phyloP scores from a whole-genome alignment of 169 alveolate species.

The Plasmodium reichenowi region DNA sequence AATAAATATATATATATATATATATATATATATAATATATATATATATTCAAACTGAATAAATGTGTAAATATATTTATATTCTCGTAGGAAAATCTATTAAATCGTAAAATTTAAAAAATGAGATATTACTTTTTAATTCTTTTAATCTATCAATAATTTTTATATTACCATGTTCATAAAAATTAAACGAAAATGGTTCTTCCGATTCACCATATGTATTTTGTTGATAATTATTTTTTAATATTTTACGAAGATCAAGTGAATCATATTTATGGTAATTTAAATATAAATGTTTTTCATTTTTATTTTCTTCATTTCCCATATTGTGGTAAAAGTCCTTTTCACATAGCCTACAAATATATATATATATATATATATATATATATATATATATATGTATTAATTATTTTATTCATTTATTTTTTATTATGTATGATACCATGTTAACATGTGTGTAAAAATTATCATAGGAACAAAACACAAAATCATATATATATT shows the following conservation, averaged over 20 bases:
- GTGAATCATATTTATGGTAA: slow-evolving; percentile 60
- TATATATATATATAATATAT: too few species aligned
- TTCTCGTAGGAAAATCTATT: slow-evolving; percentile 55
- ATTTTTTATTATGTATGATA: too few species aligned
- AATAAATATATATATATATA: too few species aligned
- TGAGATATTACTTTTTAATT: slow-evolving; percentile 68
- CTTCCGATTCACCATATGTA: slow-evolving; percentile 52
- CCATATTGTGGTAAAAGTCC: slow-evolving; percentile 29
- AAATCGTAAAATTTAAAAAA: slow-evolving; percentile 73
- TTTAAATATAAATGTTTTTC: slow-evolving; percentile 9
- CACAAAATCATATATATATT: too few species aligned
- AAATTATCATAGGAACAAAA: too few species aligned
- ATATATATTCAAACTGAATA: too few species aligned
- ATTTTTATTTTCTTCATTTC: slow-evolving; percentile 32
- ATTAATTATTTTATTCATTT: background rate
- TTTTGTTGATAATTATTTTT: slow-evolving; percentile 54
- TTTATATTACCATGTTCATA: slow-evolving; percentile 37
- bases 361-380: background rate
- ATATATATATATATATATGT: background rate
- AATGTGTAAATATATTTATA: slow-evolving; percentile 7
- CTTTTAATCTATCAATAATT: slow-evolving; percentile 73
- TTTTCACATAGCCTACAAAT: slow-evolving; percentile 33
- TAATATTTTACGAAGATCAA: slow-evolving; percentile 51
- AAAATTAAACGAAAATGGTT: slow-evolving; percentile 38
- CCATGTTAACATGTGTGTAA: too few species aligned